Percentiles rank a stretch among this genome's conserved stretches.
phyloP scores from a whole-genome alignment of 2,329 filamentous ascomycete genomes.

The Atkinsonella hypoxylon region DNA sequence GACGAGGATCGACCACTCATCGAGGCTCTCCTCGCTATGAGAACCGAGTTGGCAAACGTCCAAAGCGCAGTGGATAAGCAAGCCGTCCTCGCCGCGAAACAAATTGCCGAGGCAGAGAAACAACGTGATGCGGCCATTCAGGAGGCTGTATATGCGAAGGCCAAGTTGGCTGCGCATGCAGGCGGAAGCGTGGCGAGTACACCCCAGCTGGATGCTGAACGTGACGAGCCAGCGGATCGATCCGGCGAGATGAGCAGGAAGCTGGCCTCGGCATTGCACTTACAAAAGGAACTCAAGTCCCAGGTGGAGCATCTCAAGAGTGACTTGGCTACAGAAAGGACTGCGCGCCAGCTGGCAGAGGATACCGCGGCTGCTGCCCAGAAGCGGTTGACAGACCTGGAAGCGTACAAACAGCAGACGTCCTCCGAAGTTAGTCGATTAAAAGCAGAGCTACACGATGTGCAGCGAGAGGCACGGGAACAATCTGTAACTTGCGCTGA shows the following conservation, averaged over 20 bases:
- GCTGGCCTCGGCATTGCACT: slow-evolving; percentile 66
- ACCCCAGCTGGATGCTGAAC: slow-evolving; percentile 45
- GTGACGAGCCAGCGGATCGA: slow-evolving; percentile 42
- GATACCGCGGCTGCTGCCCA: slow-evolving; percentile 76
- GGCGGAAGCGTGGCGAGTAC: slow-evolving; percentile 52
- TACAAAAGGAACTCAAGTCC: slow-evolving; percentile 71
- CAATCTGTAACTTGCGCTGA: slow-evolving; percentile 69
- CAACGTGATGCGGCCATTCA: slow-evolving; percentile 90
- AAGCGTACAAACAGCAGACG: slow-evolving; percentile 71
- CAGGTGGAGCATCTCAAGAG: slow-evolving; percentile 55
- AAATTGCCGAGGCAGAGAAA: slow-evolving; percentile 87
- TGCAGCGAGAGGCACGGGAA: slow-evolving; percentile 67
- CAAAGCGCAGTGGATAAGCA: slow-evolving; percentile 85
- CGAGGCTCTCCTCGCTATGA: slow-evolving; percentile 86
- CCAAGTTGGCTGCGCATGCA: slow-evolving; percentile 70
- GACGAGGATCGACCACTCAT: slow-evolving; percentile 89
- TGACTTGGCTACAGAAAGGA: slow-evolving; percentile 72
- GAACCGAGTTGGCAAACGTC: slow-evolving; percentile 76
- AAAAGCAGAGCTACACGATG: slow-evolving; percentile 71
- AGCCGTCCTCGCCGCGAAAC: slow-evolving; percentile 69
- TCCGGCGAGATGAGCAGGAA: slow-evolving; percentile 67
- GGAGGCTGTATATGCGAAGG: slow-evolving; percentile 90
- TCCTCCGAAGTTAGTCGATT: slow-evolving; percentile 76
- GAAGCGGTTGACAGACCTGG: slow-evolving; percentile 71
- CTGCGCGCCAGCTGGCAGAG: slow-evolving; percentile 72